These are phyloP conservation scores for Claviceps arundinis DNA, from an alignment of 2,329 filamentous ascomycete species.

Conservation along the genomic window DNA sequence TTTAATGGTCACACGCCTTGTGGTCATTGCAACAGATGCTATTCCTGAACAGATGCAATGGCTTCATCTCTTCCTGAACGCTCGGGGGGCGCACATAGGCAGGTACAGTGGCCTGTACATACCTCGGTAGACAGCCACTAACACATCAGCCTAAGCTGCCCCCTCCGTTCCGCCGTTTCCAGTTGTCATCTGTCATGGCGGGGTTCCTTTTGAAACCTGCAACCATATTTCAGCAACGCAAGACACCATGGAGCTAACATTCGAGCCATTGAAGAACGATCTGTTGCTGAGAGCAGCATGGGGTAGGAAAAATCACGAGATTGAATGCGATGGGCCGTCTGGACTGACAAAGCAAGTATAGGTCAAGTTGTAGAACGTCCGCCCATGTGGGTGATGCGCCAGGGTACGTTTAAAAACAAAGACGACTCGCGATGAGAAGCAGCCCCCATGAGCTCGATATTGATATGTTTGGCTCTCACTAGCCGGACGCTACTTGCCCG, in stretches of 20 bases:
- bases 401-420: constrained; percentile 46
- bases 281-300: constrained; percentile 78
- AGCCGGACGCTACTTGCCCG: constrained; percentile 94
- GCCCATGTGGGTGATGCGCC: constrained; percentile 98
- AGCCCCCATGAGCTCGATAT: too few species aligned
- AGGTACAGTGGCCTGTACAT: not conserved
- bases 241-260: constrained; percentile 52
- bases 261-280: constrained; percentile 84
- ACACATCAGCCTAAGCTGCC: not conserved
- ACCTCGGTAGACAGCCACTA: not conserved
- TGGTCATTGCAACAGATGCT: too few species aligned
- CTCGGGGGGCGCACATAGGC: not conserved
- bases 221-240: not conserved
- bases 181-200: not conserved
- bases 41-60: too few species aligned
- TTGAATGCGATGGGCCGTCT: not conserved
- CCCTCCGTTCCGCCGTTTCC: not conserved
- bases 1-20: too few species aligned
- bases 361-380: constrained; percentile 84
- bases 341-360: constrained; percentile 21
- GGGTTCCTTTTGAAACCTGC: not conserved
- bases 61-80: too few species aligned
- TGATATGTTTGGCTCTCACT: not conserved
- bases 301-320: constrained; percentile 40
- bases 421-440: not conserved